Conservation (phyloP, 768 basidiomycete species). For the Cubamyces lactineus region DNA sequence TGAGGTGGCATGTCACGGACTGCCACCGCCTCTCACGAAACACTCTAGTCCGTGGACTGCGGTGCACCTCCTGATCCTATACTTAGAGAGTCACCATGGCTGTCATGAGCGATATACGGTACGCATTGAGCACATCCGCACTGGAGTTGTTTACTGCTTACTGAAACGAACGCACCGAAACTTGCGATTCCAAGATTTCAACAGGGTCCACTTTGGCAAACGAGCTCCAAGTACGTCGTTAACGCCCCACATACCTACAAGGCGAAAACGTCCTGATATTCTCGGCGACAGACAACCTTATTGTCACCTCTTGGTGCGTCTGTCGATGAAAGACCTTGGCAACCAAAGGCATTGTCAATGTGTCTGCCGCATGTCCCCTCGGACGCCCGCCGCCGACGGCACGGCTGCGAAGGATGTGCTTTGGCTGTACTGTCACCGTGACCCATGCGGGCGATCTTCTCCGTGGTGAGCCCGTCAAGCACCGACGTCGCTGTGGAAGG, state of each 20-base stretch:
- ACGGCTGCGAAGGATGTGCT: background rate
- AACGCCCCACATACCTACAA: background rate
- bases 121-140: too few relatives aligned
- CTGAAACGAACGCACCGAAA: too few relatives aligned
- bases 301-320: background rate
- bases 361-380: background rate
- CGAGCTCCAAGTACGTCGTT: too few relatives aligned
- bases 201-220: too few relatives aligned
- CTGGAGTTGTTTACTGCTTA: too few relatives aligned
- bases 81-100: too few relatives aligned
- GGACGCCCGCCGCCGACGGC: background rate
- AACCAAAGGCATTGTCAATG: slow-evolving; percentile 6
- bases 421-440: background rate
- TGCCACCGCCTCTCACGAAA: too few relatives aligned
- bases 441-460: background rate
- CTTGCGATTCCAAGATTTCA: too few relatives aligned
- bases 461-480: background rate
- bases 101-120: too few relatives aligned
- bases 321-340: background rate
- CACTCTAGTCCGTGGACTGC: too few relatives aligned
- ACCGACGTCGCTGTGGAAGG: background rate
- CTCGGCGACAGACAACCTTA: background rate
- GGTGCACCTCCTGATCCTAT: too few relatives aligned
- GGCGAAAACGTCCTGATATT: background rate
- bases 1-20: too few relatives aligned